Evolutionary conservation across 2,329 filamentous ascomycete species (phyloP), one percentile per base, ranked within the genome.

Genomic region (Aaosphaeria pasadenensis): DNA sequence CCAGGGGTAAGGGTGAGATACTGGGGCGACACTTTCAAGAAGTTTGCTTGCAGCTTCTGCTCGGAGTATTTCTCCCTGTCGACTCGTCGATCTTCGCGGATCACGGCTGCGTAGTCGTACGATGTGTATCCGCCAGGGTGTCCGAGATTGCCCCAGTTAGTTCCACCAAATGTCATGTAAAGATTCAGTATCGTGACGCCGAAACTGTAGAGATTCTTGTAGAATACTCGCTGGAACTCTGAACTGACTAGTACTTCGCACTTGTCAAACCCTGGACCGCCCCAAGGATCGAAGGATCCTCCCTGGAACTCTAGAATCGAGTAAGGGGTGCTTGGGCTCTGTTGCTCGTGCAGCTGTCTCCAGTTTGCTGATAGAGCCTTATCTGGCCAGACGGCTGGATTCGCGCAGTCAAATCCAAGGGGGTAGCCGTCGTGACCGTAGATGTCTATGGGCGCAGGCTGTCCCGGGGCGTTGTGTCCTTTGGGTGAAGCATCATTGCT

Each of bases 131-230:
- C 74, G 38, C 83, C 84, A 7, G 85, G 78, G 55, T 89, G 82
- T 0, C 88, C 63, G 0, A 69, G 52, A 24, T 69, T 91, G 0
- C 88, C 88, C 89, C 88, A 92, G 63, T 92, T 94, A 0, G 88
- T 91, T 5, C 88, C 89, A 11, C 89, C 89, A 55, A 79, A 88
- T 1, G 80, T 84, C 88, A 91, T 91, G 65, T 91, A 91, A 1
- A 89, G 61, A 56, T 85, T 91, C 48, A 90, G 74, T 6, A 92
- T 81, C 0, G 80, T 83, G 3, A 85, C 79, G 0, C 83, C 85
- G 11, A 85, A 81, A 35, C 82, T 82, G 45, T 85, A 81, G 44
- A 84, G 77, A 56, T 90, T 89, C 76, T 91, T 92, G 68, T 90
- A 88, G 62, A 91, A 89, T 0, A 94, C 84, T 11, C 88, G 76